Percentiles rank a stretch among this genome's conserved stretches.
phyloP scores from a whole-genome alignment of 1,284 basidiomycete species.

The Ganoderma sinense region DNA sequence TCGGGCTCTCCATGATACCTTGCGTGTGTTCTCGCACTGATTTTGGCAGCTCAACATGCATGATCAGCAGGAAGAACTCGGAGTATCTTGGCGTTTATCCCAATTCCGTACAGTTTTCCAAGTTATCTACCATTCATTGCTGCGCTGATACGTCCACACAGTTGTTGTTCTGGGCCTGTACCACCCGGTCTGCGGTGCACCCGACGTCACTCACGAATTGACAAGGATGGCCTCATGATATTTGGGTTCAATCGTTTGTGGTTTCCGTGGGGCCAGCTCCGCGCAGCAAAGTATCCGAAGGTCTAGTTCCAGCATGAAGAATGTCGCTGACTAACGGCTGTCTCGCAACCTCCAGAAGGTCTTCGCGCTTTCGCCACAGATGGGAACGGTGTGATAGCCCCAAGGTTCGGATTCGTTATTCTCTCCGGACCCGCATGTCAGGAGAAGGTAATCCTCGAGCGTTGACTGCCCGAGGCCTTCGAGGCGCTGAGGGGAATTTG shows the following conservation, averaged over 20 bases:
- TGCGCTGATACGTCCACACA: slow-evolving; percentile 3
- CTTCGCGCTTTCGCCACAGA: neutral
- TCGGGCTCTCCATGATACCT: neutral
- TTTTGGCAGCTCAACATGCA: neutral
- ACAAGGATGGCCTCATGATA: too few relatives aligned
- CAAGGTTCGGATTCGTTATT: neutral
- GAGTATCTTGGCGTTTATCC: neutral
- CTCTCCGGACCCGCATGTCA: neutral
- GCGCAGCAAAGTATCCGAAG: too few relatives aligned
- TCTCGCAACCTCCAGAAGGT: neutral
- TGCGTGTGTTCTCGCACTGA: neutral
- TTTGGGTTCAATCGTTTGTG: too few relatives aligned
- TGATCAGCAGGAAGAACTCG: neutral
- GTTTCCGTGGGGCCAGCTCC: too few relatives aligned
- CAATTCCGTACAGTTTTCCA: neutral
- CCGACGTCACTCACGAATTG: too few relatives aligned
- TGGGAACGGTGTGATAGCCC: neutral
- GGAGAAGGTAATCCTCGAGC: neutral
- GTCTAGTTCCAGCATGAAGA: too few relatives aligned
- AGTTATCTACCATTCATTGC: neutral
- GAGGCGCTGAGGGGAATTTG: slow-evolving; percentile 22
- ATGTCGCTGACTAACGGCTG: neutral
- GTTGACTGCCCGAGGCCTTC: neutral
- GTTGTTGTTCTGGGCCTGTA: neutral
- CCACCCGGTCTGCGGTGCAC: neutral